These are phyloP conservation scores for Salvia miltiorrhiza DNA, from an alignment of 257 asterid genomes.

Conservation along the genomic window DNA sequence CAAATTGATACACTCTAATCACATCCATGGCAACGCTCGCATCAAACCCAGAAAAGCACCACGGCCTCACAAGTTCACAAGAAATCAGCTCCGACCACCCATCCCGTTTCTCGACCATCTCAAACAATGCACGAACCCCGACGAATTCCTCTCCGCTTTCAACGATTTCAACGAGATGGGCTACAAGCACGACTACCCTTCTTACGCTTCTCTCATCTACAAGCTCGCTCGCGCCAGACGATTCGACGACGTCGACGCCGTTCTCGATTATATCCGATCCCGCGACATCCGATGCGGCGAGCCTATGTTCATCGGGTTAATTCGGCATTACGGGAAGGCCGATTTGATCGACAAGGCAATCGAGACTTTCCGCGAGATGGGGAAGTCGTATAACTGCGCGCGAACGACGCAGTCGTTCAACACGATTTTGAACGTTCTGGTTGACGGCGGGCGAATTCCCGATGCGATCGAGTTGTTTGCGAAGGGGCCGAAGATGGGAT, in stretches of 20 bases:
- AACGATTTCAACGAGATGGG: slow-evolving; percentile 50
- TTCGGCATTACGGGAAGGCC: slow-evolving; percentile 70
- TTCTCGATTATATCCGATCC: slow-evolving; percentile 40
- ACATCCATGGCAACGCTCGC: slow-evolving; percentile 25
- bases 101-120: slow-evolving; percentile 68
- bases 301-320: slow-evolving; percentile 60
- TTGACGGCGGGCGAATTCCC: slow-evolving; percentile 33
- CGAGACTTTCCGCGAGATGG: slow-evolving; percentile 52
- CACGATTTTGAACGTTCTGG: slow-evolving; percentile 65
- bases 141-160: slow-evolving; percentile 55
- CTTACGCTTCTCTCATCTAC: slow-evolving; percentile 68
- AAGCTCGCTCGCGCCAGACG: slow-evolving; percentile 63
- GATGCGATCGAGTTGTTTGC: slow-evolving; percentile 52
- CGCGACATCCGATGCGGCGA: slow-evolving; percentile 62
- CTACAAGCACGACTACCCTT: slow-evolving; percentile 77
- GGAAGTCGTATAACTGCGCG: slow-evolving; percentile 56
- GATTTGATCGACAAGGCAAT: slow-evolving; percentile 48
- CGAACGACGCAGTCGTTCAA: slow-evolving; percentile 67
- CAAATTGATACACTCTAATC: slow-evolving; percentile 17
- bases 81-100: slow-evolving; percentile 39
- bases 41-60: slow-evolving; percentile 28
- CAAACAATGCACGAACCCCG: slow-evolving; percentile 51
- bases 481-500: slow-evolving; percentile 50
- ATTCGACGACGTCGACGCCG: slow-evolving; percentile 56
- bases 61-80: slow-evolving; percentile 38